Percentiles rank a stretch among this genome's conserved stretches.
Conservation (phyloP, 1,284 basidiomycete species). For the Irpex sp. region DNA sequence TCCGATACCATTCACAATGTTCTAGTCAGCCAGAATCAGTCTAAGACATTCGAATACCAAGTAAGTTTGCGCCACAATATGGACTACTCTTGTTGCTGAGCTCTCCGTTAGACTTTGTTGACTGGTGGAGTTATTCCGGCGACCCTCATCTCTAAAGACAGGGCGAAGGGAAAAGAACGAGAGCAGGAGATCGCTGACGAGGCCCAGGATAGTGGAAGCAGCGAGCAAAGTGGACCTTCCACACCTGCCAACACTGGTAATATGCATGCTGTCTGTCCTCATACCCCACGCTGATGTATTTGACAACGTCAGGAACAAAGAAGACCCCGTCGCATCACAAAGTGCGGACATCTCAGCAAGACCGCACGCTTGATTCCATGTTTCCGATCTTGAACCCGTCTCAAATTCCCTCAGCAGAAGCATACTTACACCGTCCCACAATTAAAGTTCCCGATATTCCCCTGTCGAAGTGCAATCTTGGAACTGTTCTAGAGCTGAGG, state of each 20-base stretch:
- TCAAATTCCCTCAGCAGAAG: slow-evolving; percentile 23
- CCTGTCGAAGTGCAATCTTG: slow-evolving; percentile 78
- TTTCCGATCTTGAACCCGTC: slow-evolving; percentile 61
- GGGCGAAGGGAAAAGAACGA: slow-evolving; percentile 41
- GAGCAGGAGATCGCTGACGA: slow-evolving; percentile 28
- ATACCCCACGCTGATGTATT: background rate
- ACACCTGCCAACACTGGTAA: slow-evolving; percentile 2
- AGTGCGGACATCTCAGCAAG: slow-evolving; percentile 85
- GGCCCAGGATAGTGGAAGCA: slow-evolving; percentile 25
- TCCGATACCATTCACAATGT: slow-evolving; percentile 69
- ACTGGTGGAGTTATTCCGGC: slow-evolving; percentile 45
- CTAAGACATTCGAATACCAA: slow-evolving; percentile 82
- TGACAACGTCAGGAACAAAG: slow-evolving; percentile 26
- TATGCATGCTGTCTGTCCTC: background rate
- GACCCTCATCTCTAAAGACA: slow-evolving; percentile 35
- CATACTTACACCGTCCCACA: background rate
- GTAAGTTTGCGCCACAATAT: slow-evolving; percentile 32
- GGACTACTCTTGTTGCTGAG: background rate
- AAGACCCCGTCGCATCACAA: slow-evolving; percentile 81
- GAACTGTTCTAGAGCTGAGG: slow-evolving; percentile 75
- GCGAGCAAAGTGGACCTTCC: background rate
- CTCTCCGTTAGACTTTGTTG: slow-evolving; percentile 51
- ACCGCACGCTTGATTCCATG: slow-evolving; percentile 94
- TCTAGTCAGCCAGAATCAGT: slow-evolving; percentile 65
- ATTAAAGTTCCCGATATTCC: slow-evolving; percentile 46